Conservation (phyloP, 2,329 filamentous ascomycete species). For the Hirsutella minnesotensis region DNA sequence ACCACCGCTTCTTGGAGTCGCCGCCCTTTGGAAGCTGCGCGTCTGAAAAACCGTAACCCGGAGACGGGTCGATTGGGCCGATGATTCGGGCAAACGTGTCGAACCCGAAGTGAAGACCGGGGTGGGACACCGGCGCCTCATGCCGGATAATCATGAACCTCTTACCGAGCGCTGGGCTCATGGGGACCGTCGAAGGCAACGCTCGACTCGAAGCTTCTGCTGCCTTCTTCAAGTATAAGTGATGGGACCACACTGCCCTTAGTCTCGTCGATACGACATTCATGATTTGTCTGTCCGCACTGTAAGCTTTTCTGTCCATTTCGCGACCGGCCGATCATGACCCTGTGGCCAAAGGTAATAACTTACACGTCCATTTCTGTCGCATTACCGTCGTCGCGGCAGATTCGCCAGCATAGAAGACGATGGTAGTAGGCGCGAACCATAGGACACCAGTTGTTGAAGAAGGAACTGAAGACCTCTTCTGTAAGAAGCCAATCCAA, state of each 20-base stretch:
- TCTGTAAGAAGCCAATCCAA: conserved; percentile 64
- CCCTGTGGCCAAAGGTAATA: neutral
- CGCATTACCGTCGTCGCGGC: conserved; percentile 57
- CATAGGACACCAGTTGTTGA: conserved; percentile 95
- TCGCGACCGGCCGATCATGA: too few relatives aligned
- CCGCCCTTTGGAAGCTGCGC: conserved; percentile 11
- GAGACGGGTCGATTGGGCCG: conserved; percentile 10
- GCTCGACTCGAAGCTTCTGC: conserved; percentile 44
- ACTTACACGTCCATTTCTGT: conserved; percentile 57
- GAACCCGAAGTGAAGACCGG: conserved; percentile 36
- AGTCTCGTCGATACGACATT: conserved; percentile 55
- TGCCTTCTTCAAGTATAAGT: conserved; percentile 59
- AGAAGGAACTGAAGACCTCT: conserved; percentile 66
- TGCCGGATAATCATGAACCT: conserved; percentile 82
- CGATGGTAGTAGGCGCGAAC: conserved; percentile 88
- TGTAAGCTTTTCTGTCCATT: conserved; percentile 11
- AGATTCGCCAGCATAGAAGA: conserved; percentile 79
- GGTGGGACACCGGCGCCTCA: conserved; percentile 42
- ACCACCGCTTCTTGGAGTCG: conserved; percentile 49
- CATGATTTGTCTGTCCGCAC: conserved; percentile 51
- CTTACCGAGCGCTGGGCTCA: conserved; percentile 72
- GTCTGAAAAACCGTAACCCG: conserved; percentile 15
- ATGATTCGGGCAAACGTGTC: conserved; percentile 28
- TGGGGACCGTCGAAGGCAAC: conserved; percentile 66
- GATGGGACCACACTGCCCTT: conserved; percentile 65